phyloP scores from a whole-genome alignment of 768 basidiomycete genomes.

The Mrakia gelida region DNA sequence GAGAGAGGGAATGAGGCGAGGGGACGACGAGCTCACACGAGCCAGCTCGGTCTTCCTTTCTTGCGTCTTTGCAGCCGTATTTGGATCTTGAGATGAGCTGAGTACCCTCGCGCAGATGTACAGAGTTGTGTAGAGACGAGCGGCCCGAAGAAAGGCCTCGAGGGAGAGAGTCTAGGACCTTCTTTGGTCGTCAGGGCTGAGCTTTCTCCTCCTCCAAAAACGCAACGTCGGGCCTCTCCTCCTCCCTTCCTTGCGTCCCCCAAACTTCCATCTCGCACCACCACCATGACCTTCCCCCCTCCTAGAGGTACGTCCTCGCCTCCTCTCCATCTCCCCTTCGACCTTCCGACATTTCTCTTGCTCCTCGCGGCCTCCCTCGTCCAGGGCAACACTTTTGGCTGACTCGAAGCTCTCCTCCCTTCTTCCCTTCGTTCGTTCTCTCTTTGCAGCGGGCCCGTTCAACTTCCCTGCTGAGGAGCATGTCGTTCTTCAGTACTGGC shows the following conservation, averaged over 20 bases:
- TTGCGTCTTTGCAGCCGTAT: background rate
- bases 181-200: no score
- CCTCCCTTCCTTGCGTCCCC: background rate
- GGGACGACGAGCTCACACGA: background rate
- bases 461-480: conserved; percentile 47
- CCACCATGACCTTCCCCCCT: conserved; percentile 28
- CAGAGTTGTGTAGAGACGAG: no score
- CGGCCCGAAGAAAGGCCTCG: no score
- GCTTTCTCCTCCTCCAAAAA: no score
- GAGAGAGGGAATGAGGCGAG: background rate
- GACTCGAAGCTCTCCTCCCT: background rate
- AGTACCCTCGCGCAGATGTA: background rate
- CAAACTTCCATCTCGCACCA: background rate
- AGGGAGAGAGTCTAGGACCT: no score
- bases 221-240: background rate
- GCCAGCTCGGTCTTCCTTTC: background rate
- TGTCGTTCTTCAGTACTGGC: conserved; percentile 85
- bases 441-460: conserved; percentile 37
- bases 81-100: background rate
- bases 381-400: conserved; percentile 25
- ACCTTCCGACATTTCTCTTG: background rate
- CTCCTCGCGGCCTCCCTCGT: conserved; percentile 16
- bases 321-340: background rate
- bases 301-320: conserved; percentile 14
- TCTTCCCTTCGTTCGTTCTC: conserved; percentile 35